Conservation (phyloP, 208 protist species). For the Trypanosoma lewisi region DNA sequence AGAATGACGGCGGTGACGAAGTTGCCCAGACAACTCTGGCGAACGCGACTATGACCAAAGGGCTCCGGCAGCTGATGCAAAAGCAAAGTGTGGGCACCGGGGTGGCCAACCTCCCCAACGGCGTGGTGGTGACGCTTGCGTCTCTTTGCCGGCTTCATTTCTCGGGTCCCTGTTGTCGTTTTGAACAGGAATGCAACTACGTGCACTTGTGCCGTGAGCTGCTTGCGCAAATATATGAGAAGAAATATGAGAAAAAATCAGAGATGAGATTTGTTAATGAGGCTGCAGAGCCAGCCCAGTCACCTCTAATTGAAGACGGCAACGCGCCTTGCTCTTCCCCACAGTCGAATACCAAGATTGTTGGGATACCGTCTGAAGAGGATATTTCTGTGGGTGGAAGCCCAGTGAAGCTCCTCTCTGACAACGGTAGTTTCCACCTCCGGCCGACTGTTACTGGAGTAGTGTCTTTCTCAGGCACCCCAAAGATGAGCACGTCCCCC, state of each 20-base stretch:
- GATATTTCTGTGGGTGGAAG: slow-evolving; percentile 2
- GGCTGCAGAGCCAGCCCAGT: background rate
- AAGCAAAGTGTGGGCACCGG: slow-evolving; percentile 19
- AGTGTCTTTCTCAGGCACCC: slow-evolving; percentile 16
- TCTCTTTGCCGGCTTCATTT: slow-evolving; percentile 76
- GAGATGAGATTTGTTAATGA: background rate
- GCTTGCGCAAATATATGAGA: background rate
- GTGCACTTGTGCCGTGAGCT: slow-evolving; percentile 70
- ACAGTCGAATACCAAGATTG: background rate
- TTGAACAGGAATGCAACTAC: slow-evolving; percentile 80
- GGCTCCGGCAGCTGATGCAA: slow-evolving; percentile 42
- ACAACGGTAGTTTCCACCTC: background rate
- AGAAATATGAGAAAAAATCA: background rate
- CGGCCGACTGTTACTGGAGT: background rate
- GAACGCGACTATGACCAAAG: slow-evolving; percentile 50
- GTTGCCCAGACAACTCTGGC: slow-evolving; percentile 19
- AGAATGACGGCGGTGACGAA: background rate
- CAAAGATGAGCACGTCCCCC: slow-evolving; percentile 44
- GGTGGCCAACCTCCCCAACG: background rate
- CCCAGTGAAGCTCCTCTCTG: slow-evolving; percentile 11
- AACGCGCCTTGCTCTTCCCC: background rate
- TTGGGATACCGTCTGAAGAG: background rate
- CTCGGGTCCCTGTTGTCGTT: slow-evolving; percentile 69
- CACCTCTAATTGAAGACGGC: background rate
- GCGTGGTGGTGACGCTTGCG: slow-evolving; percentile 49